Evolutionary conservation across 257 asterid genomes (phyloP), one percentile per base, ranked within the genome.

Genomic region (Jaltomata sinuosa): DNA sequence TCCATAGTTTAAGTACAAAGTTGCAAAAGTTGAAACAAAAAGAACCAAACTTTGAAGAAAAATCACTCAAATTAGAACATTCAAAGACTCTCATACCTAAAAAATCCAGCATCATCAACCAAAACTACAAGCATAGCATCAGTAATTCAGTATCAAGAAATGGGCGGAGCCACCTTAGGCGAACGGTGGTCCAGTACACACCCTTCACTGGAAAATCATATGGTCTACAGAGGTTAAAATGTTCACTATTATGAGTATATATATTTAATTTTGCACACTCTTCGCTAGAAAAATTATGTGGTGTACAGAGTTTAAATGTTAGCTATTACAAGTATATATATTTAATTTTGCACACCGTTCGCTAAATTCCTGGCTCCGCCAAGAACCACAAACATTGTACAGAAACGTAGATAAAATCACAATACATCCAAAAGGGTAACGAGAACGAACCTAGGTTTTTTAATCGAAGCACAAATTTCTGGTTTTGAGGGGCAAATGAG

Each of bases 401-500:
- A 69, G 11, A 76, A 81, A 68, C 47, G 2, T 16, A 40, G 32
- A 55, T 22, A 72, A 42, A 42, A 25, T 6, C 9, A 47, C 1
- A 61, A 38, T 11, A 19, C 45, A 71, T 2, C 21, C 45, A 5
- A 29, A 69, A 62, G 6, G 50, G 53, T 62, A 65, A 36, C 15
- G 3, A 45, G 49, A 82, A 25, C 79, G 6, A 87, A 95, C 98
- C 97, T 95, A 84, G 91, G 84, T 89, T 89, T 89, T 59, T 86
- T 90, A 74, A 83, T 45, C 22, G 89, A 86, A 85, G 91, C 90
- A 52, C 47, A 79, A 85, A 87, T 83, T 52, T 84, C 32, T 29
- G 87, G 62, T 85, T 45, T 72, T 72, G 80, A 72, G 42, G 14
- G 62, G 57, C 52, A 64, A 80, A 76, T 78, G 8, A 57, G 84